A percentile compares a stretch with the other conserved stretches of the same genome.
These are phyloP conservation scores for Talaromyces stipitatus DNA, from an alignment of 495 filamentous ascomycete genomes.

Conservation along the genomic window DNA sequence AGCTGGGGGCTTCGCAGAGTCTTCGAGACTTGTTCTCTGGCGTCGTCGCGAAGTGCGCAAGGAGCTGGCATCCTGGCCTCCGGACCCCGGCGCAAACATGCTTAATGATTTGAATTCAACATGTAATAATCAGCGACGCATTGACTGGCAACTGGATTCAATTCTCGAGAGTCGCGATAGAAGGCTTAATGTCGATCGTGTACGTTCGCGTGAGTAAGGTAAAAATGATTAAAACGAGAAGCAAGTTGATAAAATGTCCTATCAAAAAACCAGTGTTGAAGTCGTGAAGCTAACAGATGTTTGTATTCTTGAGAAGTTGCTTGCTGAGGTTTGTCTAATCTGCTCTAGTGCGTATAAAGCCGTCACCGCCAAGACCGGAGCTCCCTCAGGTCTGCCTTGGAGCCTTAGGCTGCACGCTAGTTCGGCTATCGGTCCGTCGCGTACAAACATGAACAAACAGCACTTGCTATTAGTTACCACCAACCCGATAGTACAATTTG, in stretches of 20 bases:
- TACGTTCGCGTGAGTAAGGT: not conserved
- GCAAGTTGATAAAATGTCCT: not conserved
- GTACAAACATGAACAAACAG: not conserved
- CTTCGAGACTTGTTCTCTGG: conserved; percentile 57
- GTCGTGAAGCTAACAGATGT: not conserved
- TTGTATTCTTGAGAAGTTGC: not conserved
- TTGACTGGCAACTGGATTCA: not conserved
- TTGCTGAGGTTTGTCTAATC: not conserved
- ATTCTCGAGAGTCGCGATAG: not conserved
- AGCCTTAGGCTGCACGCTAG: not conserved
- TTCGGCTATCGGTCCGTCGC: not conserved
- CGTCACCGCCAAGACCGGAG: not conserved
- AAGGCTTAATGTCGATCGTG: not conserved
- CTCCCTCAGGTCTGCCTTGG: not conserved
- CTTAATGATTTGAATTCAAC: conserved; percentile 8
- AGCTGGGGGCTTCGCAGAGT: conserved; percentile 56
- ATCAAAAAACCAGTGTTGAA: not conserved
- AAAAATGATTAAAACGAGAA: not conserved
- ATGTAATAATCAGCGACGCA: not conserved
- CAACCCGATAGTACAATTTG: no score
- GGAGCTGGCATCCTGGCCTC: conserved; percentile 35
- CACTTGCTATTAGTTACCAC: not conserved
- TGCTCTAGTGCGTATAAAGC: not conserved
- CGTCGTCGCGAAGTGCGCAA: conserved; percentile 57
- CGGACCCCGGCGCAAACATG: conserved; percentile 58